Base-by-base conservation (phyloP, 148 eudicot genomes). In the Vaccinium darrowii region DNA sequence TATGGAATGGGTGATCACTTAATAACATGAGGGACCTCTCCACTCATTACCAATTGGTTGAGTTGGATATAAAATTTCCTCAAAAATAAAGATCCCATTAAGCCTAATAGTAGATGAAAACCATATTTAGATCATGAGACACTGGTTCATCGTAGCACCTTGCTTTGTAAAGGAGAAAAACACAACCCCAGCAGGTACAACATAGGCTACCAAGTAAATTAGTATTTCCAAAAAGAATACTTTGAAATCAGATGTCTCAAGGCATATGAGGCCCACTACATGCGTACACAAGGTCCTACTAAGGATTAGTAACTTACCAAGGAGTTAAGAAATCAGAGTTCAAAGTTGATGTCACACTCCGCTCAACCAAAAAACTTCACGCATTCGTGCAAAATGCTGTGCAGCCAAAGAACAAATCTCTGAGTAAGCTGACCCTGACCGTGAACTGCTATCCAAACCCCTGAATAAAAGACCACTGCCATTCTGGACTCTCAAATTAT, bases 291-390 rank as follows among this genome's bases (percentile, higher is more conserved):
- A 30, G 14, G 78, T 71, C 2, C 56, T 10, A 83, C 69, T n/a
- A 47, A 78, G 53, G 49, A 36, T 10, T 60, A 87, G 39, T 1
- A 77, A 69, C 90, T 74, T 91, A 96, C 99, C 99, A 96, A 54
- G 99, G 98, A 63, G 95, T 97, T 75, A 95, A 87, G 79, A 97
- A 97, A 30, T 98, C 96, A 81, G 99, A 95, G 84, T 95, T 94
- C 83, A 97, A 81, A 58, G 95, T 89, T 73, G 99, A 94, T 57
- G 96, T 92, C 84, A 95, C 99, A 82, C 98, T 95, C 79, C 93
- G 91, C 89, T 97, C 96, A 78, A 97, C 93, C 85, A 97, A 88
- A n/a, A n/a, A 82, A 93, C 94, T 86, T 97, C 99, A 82, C 99
- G 98, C 69, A 97, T 97, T 60, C 96, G 87, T n/a, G 99, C 96